These are phyloP conservation scores for Aspergillus felis DNA, from an alignment of 2,329 filamentous ascomycete species.

Conservation along the genomic window DNA sequence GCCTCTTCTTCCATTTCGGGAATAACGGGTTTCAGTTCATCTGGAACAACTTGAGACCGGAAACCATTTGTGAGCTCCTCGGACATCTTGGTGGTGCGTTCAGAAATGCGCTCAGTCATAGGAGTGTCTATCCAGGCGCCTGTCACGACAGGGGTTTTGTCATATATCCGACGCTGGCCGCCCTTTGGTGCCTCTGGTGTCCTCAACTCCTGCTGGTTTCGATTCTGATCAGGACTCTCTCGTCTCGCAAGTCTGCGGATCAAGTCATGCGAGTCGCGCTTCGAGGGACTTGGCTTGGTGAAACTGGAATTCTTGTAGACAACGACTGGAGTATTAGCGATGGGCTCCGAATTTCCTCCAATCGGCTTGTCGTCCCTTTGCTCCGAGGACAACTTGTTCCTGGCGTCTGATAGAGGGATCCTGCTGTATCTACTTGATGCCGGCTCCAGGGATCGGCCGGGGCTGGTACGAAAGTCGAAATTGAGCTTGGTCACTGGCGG, in stretches of 20 bases:
- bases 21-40: conserved; percentile 4
- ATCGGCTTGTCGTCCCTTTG: conserved; percentile 11
- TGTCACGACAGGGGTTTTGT: conserved; percentile 43
- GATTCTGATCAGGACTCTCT: conserved; percentile 31
- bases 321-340: conserved; percentile 37
- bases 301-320: conserved; percentile 32
- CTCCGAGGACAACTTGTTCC: conserved; percentile 11
- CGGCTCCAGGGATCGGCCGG: conserved; percentile 24
- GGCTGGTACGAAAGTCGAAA: conserved; percentile 23
- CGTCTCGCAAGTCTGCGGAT: conserved; percentile 40
- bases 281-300: conserved; percentile 26
- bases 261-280: conserved; percentile 39
- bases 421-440: conserved; percentile 12
- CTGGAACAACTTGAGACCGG: conserved; percentile 12
- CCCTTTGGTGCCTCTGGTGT: conserved; percentile 34
- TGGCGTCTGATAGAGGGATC: conserved; percentile 10
- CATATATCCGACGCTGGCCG: conserved; percentile 30
- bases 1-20: conserved; percentile 3
- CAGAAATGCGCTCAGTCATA: conserved; percentile 33
- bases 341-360: conserved; percentile 21
- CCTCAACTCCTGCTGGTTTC: conserved; percentile 19
- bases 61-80: conserved; percentile 25
- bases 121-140: conserved; percentile 48
- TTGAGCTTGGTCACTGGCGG: conserved; percentile 23
- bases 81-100: conserved; percentile 24